These are phyloP conservation scores for Cicer arietinum DNA, from an alignment of 306 rosid species.

Conservation along the genomic window DNA sequence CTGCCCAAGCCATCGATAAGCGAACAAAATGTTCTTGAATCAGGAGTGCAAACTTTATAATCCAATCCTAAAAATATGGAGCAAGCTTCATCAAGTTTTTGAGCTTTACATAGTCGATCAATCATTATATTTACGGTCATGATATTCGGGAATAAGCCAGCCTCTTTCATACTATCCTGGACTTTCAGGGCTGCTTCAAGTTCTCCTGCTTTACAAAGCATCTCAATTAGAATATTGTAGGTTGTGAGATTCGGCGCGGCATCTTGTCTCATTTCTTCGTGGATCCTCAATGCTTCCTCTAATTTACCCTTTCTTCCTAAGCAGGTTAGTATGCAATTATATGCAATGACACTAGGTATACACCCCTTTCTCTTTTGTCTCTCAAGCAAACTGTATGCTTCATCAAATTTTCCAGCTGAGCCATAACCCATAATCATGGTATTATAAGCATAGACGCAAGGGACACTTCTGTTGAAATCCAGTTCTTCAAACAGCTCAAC, in stretches of 20 bases:
- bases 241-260: constrained; percentile 87
- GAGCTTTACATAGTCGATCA: constrained; percentile 86
- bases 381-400: constrained; percentile 85
- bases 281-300: constrained; percentile 74
- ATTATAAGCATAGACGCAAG: constrained; percentile 96
- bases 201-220: constrained; percentile 82
- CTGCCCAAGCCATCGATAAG: constrained; percentile 94
- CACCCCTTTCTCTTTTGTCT: constrained; percentile 91
- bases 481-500: constrained; percentile 77
- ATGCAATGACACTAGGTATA: constrained; percentile 83
- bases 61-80: constrained; percentile 84
- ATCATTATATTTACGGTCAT: constrained; percentile 90
- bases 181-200: constrained; percentile 65
- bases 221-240: constrained; percentile 80
- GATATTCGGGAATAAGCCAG: constrained; percentile 88
- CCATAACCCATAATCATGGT: constrained; percentile 99
- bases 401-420: constrained; percentile 82
- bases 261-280: constrained; percentile 84
- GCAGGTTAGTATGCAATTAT: constrained; percentile 83
- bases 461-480: constrained; percentile 76
- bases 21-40: constrained; percentile 79
- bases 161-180: constrained; percentile 79
- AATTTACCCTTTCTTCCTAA: constrained; percentile 76
- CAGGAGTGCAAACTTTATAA: constrained; percentile 74
- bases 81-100: constrained; percentile 82